A percentile compares a stretch with the other conserved stretches of the same genome.
Conservation (phyloP, 768 basidiomycete genomes). For the Leucocoprinus sp. region DNA sequence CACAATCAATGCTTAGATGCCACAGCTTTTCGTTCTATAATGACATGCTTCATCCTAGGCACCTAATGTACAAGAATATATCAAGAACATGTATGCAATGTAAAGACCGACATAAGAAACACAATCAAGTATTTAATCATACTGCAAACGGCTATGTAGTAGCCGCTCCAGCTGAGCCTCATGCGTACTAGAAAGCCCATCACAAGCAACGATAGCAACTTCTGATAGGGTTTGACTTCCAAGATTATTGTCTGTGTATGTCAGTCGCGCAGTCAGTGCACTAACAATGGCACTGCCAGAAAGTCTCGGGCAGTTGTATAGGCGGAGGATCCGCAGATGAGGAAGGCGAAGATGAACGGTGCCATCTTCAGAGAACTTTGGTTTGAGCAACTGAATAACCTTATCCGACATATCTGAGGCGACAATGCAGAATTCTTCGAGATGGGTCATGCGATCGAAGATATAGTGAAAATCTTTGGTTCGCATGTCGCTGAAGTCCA, state of each 20-base stretch:
- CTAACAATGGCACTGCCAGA: constrained; percentile 50
- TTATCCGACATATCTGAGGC: constrained; percentile 78
- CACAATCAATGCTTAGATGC: background rate
- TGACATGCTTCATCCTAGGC: too few relatives aligned
- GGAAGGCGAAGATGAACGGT: constrained; percentile 42
- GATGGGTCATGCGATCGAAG: constrained; percentile 43
- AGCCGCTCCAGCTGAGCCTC: constrained; percentile 2
- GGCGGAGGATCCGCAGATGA: constrained; percentile 38
- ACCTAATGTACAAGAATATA: constrained; percentile 4
- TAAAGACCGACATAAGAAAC: background rate
- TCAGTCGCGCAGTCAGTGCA: constrained; percentile 40
- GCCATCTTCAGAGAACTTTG: constrained; percentile 18
- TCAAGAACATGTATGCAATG: background rate
- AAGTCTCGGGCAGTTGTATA: constrained; percentile 58
- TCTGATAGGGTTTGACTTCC: constrained; percentile 22
- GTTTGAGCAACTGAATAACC: constrained; percentile 54
- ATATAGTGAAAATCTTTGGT: constrained; percentile 72
- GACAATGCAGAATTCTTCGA: constrained; percentile 65
- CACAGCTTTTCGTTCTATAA: too few relatives aligned
- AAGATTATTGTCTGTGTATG: constrained; percentile 26
- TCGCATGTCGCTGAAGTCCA: constrained; percentile 80
- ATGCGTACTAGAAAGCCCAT: constrained; percentile 19
- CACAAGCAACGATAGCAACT: constrained; percentile 33
- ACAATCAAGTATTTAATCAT: background rate
- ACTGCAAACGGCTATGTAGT: constrained; percentile 7